These are phyloP conservation scores for Globisporangium heterothallicum DNA, from an alignment of 352 stramenopile species.

Conservation along the genomic window DNA sequence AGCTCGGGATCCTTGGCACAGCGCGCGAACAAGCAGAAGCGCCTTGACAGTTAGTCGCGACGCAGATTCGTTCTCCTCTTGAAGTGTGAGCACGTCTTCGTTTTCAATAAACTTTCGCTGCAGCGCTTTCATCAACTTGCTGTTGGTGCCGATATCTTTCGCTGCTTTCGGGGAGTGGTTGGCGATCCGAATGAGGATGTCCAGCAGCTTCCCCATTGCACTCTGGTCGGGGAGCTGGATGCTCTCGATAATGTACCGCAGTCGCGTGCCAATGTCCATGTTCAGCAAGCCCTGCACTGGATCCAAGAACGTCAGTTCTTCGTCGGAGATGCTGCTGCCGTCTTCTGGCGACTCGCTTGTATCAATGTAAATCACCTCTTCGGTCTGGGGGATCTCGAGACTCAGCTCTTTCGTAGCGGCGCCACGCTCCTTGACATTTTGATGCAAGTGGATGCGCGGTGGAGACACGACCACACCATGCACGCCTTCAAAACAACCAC, in stretches of 20 bases:
- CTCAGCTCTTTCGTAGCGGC: background rate
- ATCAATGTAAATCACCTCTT: conserved; percentile 53
- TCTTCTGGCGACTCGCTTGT: conserved; percentile 30
- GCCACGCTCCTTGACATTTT: conserved; percentile 10
- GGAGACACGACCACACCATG: conserved; percentile 27
- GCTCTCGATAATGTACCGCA: conserved; percentile 46
- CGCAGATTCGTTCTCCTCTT: conserved; percentile 21
- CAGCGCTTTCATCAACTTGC: conserved; percentile 33
- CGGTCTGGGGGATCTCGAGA: conserved; percentile 9
- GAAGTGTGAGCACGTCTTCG: conserved; percentile 30
- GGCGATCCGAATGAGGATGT: conserved; percentile 42
- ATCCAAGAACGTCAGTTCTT: conserved; percentile 45
- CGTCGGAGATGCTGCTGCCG: conserved; percentile 34
- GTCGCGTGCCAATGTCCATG: conserved; percentile 47
- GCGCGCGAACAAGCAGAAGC: conserved; percentile 32
- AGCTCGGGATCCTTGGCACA: conserved; percentile 46
- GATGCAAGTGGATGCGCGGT: conserved; percentile 33
- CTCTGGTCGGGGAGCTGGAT: conserved; percentile 38
- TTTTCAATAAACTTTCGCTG: conserved; percentile 51
- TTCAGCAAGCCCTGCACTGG: conserved; percentile 51
- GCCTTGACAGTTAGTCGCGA: conserved; percentile 35
- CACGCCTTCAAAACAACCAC: conserved; percentile 21
- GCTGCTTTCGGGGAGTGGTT: conserved; percentile 44
- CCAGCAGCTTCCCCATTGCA: conserved; percentile 45
- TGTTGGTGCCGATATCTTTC: conserved; percentile 40